Conservation (phyloP, 805 yeast species). For the Barnettozyma wickerhamii region DNA sequence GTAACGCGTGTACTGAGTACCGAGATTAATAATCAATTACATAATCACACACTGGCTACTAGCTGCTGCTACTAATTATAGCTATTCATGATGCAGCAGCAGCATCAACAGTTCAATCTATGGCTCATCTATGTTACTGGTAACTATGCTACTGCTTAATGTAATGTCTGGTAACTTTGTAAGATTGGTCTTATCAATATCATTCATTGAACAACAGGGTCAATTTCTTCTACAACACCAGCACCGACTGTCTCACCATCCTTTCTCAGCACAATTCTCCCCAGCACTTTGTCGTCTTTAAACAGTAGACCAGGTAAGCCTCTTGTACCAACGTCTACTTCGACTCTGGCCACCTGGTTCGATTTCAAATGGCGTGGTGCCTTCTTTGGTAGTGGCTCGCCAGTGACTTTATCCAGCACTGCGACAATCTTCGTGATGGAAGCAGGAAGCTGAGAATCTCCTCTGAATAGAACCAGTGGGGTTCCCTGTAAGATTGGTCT, state of each 20-base stretch:
- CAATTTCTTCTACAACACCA: slow-evolving; percentile 95
- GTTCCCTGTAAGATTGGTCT: slow-evolving; percentile 90
- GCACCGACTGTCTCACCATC: slow-evolving; percentile 99
- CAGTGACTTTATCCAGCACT: slow-evolving; percentile 91
- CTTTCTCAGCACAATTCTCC: slow-evolving; percentile 98
- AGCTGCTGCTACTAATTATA: no score
- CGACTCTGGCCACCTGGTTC: slow-evolving; percentile 95
- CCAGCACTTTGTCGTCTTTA: slow-evolving; percentile 91
- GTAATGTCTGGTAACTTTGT: no score
- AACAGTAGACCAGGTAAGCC: slow-evolving; percentile 95
- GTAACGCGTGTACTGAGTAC: no score
- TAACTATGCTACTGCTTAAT: no score
- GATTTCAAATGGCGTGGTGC: slow-evolving; percentile 91
- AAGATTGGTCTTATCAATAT: no score
- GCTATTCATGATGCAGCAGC: no score
- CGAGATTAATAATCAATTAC: no score
- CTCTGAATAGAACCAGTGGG: slow-evolving; percentile 89
- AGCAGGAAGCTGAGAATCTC: slow-evolving; percentile 93
- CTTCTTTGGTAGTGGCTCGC: slow-evolving; percentile 78
- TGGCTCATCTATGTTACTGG: no score
- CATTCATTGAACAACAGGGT: slow-evolving; percentile 2
- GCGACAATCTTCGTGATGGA: slow-evolving; percentile 73
- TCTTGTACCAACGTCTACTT: slow-evolving; percentile 64
- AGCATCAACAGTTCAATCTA: no score
- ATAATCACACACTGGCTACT: no score